Conservation (phyloP, 2,329 filamentous ascomycete genomes). For the Pseudogymnoascus sp. region DNA sequence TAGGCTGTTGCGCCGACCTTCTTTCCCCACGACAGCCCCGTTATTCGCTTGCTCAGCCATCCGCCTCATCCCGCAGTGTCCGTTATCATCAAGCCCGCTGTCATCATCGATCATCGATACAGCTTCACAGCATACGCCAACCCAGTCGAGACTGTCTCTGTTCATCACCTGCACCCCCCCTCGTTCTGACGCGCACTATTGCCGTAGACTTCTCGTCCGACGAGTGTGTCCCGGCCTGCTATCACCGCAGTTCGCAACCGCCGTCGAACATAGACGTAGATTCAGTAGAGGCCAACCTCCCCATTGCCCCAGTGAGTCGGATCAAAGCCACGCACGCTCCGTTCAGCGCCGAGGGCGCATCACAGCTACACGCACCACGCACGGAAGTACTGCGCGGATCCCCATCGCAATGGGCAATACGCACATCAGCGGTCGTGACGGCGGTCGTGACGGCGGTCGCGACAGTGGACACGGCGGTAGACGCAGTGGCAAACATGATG, state of each 20-base stretch:
- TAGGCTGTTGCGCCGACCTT: not conserved
- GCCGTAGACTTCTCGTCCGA: not conserved
- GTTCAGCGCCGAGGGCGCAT: not conserved
- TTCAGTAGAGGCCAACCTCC: not conserved
- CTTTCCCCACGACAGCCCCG: not conserved
- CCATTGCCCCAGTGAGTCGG: not conserved
- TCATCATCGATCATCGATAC: not conserved
- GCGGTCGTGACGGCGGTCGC: not conserved
- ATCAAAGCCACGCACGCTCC: not conserved
- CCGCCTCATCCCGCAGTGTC: not conserved
- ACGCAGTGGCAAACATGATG: not conserved
- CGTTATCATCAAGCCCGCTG: not conserved
- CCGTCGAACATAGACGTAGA: not conserved
- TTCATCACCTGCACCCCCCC: not conserved
- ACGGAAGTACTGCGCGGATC: not conserved
- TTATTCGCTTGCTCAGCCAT: not conserved
- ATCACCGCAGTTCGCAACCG: not conserved
- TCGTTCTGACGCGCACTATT: not conserved
- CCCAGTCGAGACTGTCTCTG: not conserved
- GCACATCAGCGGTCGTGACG: not conserved
- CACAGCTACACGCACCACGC: no score
- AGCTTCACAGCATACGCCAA: not conserved
- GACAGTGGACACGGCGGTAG: not conserved
- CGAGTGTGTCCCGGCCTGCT: not conserved
- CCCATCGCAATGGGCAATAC: not conserved